Percentiles rank a stretch among this genome's conserved stretches.
These are phyloP conservation scores for Daldinia eschscholtzii DNA, from an alignment of 2,329 filamentous ascomycete species.

Conservation along the genomic window DNA sequence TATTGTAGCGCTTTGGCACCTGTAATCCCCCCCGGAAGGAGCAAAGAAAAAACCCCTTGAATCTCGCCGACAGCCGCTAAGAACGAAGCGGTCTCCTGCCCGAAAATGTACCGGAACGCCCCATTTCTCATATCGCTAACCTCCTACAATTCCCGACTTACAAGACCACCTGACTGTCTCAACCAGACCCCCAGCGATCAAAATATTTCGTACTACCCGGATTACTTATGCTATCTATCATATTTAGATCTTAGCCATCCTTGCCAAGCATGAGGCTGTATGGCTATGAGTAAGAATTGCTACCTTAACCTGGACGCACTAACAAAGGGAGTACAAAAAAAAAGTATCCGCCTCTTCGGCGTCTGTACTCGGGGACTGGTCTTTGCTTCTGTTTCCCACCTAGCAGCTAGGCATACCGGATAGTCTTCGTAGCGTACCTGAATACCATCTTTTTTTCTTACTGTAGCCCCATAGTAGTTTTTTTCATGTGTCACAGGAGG, in stretches of 20 bases:
- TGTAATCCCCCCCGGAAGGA: neutral
- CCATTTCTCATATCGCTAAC: slow-evolving; percentile 23
- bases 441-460: slow-evolving; percentile 10
- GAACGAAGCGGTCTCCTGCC: slow-evolving; percentile 24
- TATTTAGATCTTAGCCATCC: slow-evolving; percentile 7
- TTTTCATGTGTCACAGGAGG: slow-evolving; percentile 2
- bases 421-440: slow-evolving; percentile 24
- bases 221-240: slow-evolving; percentile 12
- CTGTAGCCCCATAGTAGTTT: slow-evolving; percentile 14
- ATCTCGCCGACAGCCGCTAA: slow-evolving; percentile 33
- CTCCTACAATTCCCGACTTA: slow-evolving; percentile 44
- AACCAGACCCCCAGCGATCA: slow-evolving; percentile 14
- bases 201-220: slow-evolving; percentile 9
- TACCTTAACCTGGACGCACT: slow-evolving; percentile 26
- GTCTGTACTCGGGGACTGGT: slow-evolving; percentile 15
- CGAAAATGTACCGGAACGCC: slow-evolving; percentile 40
- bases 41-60: slow-evolving; percentile 13
- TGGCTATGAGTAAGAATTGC: slow-evolving; percentile 38
- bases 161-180: slow-evolving; percentile 35
- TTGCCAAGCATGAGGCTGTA: slow-evolving; percentile 42
- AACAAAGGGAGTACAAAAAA: slow-evolving; percentile 25
- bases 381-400: slow-evolving; percentile 27
- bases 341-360: slow-evolving; percentile 22
- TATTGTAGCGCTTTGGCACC: neutral
- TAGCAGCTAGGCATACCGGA: slow-evolving; percentile 12